These are phyloP conservation scores for Jaltomata sinuosa DNA, from an alignment of 257 asterid species.

Conservation along the genomic window DNA sequence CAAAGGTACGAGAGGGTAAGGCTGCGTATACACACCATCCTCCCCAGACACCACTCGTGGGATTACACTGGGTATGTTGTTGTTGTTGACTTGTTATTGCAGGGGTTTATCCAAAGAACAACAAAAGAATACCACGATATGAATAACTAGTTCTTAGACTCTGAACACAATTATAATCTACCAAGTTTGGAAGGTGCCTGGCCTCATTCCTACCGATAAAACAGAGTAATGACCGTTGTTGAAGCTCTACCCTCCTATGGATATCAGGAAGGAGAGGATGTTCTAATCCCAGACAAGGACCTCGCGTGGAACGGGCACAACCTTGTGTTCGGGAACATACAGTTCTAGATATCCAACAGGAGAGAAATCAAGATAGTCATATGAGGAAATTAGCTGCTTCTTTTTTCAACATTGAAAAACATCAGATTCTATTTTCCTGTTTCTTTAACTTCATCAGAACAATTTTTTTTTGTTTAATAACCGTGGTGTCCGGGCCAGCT, in stretches of 20 bases:
- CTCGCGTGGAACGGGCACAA: neutral
- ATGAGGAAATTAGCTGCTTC: neutral
- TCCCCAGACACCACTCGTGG: too few relatives aligned
- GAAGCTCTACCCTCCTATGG: neutral
- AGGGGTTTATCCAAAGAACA: neutral
- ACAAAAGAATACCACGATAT: neutral
- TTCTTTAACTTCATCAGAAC: neutral
- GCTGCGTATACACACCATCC: too few relatives aligned
- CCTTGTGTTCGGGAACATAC: neutral
- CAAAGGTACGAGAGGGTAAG: too few relatives aligned
- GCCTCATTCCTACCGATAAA: neutral
- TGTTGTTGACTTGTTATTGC: too few relatives aligned
- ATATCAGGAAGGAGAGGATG: neutral
- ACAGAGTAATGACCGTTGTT: neutral
- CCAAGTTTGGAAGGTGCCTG: neutral
- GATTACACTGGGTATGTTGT: neutral
- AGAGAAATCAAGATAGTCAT: neutral
- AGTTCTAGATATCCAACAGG: neutral
- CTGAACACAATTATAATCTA: neutral
- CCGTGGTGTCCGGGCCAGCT: too few relatives aligned
- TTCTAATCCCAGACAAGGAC: neutral
- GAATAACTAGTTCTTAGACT: neutral
- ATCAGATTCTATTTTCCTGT: neutral
- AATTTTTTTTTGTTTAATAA: too few relatives aligned
- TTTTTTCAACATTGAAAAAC: neutral